Conservation (phyloP, 306 rosid genomes). For the Vigna trinervia region DNA sequence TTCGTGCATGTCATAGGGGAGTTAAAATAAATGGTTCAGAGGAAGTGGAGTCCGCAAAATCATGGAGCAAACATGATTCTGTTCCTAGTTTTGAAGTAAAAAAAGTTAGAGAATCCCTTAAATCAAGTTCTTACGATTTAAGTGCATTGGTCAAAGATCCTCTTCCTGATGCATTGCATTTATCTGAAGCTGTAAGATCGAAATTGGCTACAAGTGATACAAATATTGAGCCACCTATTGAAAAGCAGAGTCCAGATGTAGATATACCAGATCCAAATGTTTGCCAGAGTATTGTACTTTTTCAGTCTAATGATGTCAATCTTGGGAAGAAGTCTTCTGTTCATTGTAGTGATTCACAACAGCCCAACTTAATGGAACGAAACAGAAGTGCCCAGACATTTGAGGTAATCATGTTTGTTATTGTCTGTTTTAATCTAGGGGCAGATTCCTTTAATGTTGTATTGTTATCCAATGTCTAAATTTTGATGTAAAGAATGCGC, state of each 20-base stretch:
- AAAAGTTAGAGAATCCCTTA: constrained; percentile 67
- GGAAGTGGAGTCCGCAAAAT: constrained; percentile 40
- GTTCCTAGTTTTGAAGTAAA: constrained; percentile 53
- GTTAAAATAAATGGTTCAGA: constrained; percentile 55
- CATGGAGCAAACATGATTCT: constrained; percentile 30
- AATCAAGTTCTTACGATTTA: constrained; percentile 67
- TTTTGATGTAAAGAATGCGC: constrained; percentile 19
- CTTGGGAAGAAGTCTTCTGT: constrained; percentile 45
- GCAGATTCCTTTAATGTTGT: constrained; percentile 24
- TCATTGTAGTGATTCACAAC: constrained; percentile 38
- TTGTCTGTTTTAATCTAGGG: constrained; percentile 31
- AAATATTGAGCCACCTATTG: constrained; percentile 41
- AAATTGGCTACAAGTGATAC: constrained; percentile 50
- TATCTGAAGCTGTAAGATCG: constrained; percentile 55
- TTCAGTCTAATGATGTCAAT: constrained; percentile 47
- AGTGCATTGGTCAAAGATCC: constrained; percentile 71
- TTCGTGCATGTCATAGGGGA: constrained; percentile 54
- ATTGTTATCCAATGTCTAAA: constrained; percentile 8
- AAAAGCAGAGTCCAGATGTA: constrained; percentile 43
- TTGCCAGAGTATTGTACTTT: constrained; percentile 42
- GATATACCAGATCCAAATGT: constrained; percentile 44
- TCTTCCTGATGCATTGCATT: constrained; percentile 69
- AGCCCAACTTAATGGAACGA: constrained; percentile 64
- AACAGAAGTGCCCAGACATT: constrained; percentile 54
- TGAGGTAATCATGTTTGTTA: constrained; percentile 60